These are phyloP conservation scores for Delphinella strobiligena DNA, from an alignment of 2,329 filamentous ascomycete genomes.

Conservation along the genomic window DNA sequence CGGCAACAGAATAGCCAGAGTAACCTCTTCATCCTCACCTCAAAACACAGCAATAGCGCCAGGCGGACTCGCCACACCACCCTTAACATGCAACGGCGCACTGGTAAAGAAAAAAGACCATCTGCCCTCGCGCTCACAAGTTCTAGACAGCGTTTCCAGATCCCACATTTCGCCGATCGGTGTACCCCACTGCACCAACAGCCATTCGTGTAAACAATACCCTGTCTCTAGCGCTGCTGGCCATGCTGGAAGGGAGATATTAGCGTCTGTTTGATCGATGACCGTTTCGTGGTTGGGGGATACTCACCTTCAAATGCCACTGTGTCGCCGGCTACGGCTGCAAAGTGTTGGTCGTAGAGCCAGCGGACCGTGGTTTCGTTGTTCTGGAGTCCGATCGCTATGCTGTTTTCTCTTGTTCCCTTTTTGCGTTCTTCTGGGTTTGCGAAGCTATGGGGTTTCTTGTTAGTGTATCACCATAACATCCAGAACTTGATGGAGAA, in stretches of 20 bases:
- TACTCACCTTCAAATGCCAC: constrained; percentile 44
- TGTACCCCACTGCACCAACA: constrained; percentile 30
- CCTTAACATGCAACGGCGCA: constrained; percentile 28
- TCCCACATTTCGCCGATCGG: constrained; percentile 36
- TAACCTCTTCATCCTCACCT: no score
- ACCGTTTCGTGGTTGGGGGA: no score
- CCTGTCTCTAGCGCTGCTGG: constrained; percentile 26
- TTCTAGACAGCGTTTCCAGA: constrained; percentile 27
- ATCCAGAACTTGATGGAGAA: no score
- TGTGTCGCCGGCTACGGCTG: constrained; percentile 45
- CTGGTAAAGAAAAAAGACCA: constrained; percentile 35
- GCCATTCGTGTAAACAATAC: constrained; percentile 41
- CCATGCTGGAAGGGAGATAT: constrained; percentile 19
- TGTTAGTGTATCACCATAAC: no score
- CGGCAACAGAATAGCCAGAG: no score
- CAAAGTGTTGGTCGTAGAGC: constrained; percentile 46
- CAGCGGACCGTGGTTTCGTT: constrained; percentile 39
- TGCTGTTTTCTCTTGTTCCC: background rate
- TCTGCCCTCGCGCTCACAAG: constrained; percentile 24
- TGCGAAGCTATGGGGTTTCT: no score
- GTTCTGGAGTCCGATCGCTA: constrained; percentile 26
- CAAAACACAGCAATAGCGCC: constrained; percentile 23
- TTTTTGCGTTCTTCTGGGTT: background rate
- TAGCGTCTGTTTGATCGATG: no score
- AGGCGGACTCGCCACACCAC: constrained; percentile 12